Evolutionary conservation across 805 yeast genomes (phyloP), one percentile per base, ranked within the genome.

Genomic region (Tetrapisispora fleetii): DNA sequence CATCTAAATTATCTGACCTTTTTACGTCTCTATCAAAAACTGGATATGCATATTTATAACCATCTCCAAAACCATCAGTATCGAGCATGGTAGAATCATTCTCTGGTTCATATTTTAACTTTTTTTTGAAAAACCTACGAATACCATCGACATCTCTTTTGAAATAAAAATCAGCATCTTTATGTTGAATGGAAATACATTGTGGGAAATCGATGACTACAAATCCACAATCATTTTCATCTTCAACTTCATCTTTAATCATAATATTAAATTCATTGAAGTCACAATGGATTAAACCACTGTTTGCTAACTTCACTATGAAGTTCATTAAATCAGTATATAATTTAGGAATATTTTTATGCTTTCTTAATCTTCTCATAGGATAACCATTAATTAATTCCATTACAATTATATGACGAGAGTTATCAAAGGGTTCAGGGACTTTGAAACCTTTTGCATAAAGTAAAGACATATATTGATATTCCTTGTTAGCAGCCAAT

Each of bases 181-280:
- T 74, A 62, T 93, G 99, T 55, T 85, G 90, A 42, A 86, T 85
- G 21, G 96, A 87, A 17, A 93, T 85, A 79, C 97, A 91, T 68
- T 93, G 99, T 3, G 99, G 99, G 73, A 93, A 93, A 74, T 93
- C 99, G 59, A 93, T 91, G 27, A 93, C 96, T 19, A 90, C 83
- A 58, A 89, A 87, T 45, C 86, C 93, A 40, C 70, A 68, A 48
- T 81, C 86, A 49, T 68, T 69, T 18, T 73, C 60, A 38, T 64
- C 71, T 17, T 69, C 68, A 4, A 73, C 76, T 41, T 76, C 78
- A 32, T 77, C 73, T 53, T 84, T 84, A 38, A 85, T 73, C 77
- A 93, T 87, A 56, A 93, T 88, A 65, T 93, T 93, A 67, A 93
- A 93, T 69, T 93, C 99, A 66, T 93, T 93, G 71, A 82, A 93